These are phyloP conservation scores for Ceratocystis cacaofunesta DNA, from an alignment of 2,329 filamentous ascomycete genomes.

Conservation along the genomic window DNA sequence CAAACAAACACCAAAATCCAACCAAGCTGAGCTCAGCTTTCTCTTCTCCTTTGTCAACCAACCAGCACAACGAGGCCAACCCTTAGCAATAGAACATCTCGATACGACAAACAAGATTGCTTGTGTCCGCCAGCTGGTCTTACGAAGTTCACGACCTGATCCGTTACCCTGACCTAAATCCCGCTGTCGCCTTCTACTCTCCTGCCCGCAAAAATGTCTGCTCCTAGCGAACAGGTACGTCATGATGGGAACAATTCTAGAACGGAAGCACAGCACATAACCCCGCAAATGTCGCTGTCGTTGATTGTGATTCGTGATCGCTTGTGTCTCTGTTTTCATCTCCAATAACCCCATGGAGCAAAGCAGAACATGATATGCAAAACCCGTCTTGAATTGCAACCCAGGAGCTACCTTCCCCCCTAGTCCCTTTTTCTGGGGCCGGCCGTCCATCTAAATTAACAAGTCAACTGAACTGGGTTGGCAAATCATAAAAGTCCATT, in stretches of 20 bases:
- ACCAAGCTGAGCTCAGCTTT: neutral
- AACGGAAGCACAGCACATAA: slow-evolving; percentile 2
- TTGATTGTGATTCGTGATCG: neutral
- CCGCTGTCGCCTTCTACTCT: neutral
- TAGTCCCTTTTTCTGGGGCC: neutral
- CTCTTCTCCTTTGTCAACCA: neutral
- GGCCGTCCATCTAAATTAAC: neutral
- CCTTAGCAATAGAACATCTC: neutral
- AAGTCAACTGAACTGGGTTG: neutral
- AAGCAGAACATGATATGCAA: neutral
- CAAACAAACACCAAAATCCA: neutral
- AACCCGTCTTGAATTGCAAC: neutral
- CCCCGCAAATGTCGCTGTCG: neutral
- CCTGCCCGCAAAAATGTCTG: slow-evolving; percentile 27
- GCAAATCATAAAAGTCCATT: neutral
- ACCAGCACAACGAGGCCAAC: neutral
- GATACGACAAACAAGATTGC: neutral
- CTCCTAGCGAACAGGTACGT: slow-evolving; percentile 30
- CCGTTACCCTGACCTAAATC: neutral
- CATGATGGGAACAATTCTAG: slow-evolving; percentile 19
- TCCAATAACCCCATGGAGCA: neutral
- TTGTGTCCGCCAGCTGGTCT: neutral
- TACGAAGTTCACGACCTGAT: neutral
- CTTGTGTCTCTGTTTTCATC: neutral
- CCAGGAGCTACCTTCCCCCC: neutral